A percentile compares a stretch with the other conserved stretches of the same genome.
Evolutionary conservation across 805 yeast species (phyloP).

Genomic region (Metschnikowia continentalis): DNA sequence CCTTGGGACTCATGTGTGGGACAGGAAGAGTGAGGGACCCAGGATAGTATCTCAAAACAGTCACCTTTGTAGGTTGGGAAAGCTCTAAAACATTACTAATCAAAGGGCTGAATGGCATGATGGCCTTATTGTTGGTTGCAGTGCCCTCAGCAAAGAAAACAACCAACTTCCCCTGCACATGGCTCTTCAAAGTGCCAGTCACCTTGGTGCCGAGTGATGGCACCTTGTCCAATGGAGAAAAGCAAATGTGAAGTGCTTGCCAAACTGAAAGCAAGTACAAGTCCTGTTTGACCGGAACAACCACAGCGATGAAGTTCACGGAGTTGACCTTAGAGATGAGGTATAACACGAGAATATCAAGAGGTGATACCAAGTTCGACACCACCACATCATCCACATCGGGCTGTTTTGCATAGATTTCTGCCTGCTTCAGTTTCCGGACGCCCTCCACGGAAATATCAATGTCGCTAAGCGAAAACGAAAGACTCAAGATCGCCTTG

Average conservation of each 20-base stretch:
- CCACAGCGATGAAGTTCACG: slow-evolving; percentile 24
- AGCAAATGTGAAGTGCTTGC: slow-evolving; percentile 21
- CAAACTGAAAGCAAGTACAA: slow-evolving; percentile 24
- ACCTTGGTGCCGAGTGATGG: slow-evolving; percentile 11
- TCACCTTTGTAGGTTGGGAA: slow-evolving; percentile 23
- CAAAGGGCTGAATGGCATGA: slow-evolving; percentile 51
- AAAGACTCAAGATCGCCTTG: slow-evolving; percentile 16
- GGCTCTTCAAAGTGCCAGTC: slow-evolving; percentile 16
- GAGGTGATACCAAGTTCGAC: slow-evolving; percentile 56
- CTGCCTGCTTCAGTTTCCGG: slow-evolving; percentile 37
- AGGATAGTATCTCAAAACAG: slow-evolving; percentile 39
- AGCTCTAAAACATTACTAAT: slow-evolving; percentile 1
- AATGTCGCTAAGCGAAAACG: slow-evolving; percentile 35
- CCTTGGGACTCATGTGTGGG: slow-evolving; percentile 21
- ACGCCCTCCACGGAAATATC: slow-evolving; percentile 48
- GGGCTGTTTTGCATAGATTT: slow-evolving; percentile 33
- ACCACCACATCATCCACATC: slow-evolving; percentile 46
- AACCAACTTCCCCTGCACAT: slow-evolving; percentile 40
- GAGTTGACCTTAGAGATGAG: slow-evolving; percentile 23
- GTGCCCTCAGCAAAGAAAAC: slow-evolving; percentile 77
- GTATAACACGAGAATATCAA: slow-evolving; percentile 46
- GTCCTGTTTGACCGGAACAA: slow-evolving; percentile 39
- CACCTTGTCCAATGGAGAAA: slow-evolving; percentile 17
- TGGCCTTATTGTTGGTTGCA: slow-evolving; percentile 74
- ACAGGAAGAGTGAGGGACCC: slow-evolving; percentile 33